Evolutionary conservation across 495 filamentous ascomycete genomes (phyloP).

Genomic region (Hypomontagnella monticulosa): DNA sequence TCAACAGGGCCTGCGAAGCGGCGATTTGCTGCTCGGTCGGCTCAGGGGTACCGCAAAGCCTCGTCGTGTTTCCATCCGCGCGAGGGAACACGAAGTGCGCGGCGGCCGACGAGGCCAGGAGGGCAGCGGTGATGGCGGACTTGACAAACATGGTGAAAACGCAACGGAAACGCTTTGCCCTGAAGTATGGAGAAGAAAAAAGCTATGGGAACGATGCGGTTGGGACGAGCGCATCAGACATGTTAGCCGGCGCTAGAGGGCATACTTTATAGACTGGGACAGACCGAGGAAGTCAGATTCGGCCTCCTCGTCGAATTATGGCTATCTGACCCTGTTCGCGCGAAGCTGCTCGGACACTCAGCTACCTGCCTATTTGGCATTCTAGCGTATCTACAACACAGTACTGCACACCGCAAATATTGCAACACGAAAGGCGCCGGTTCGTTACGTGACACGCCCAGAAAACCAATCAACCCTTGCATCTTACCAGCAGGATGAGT

Average conservation of each 20-base stretch:
- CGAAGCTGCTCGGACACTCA: conserved; percentile 9
- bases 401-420: conserved; percentile 1
- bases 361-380: conserved; percentile 37
- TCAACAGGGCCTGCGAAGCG: conserved; percentile 44
- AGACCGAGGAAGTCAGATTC: background rate
- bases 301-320: background rate
- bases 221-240: too few relatives aligned
- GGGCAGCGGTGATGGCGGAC: conserved; percentile 41
- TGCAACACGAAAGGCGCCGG: conserved; percentile 12
- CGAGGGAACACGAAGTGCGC: conserved; percentile 37
- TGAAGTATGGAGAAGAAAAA: background rate
- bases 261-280: background rate
- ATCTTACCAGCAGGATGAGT: conserved; percentile 25
- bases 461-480: conserved; percentile 17
- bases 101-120: conserved; percentile 46
- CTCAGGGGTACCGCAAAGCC: conserved; percentile 53
- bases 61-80: conserved; percentile 28
- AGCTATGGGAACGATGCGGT: background rate
- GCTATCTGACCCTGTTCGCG: conserved; percentile 14
- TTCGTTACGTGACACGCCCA: conserved; percentile 16
- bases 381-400: conserved; percentile 7
- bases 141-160: conserved; percentile 51
- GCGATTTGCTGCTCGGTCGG: conserved; percentile 52
- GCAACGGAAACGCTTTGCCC: background rate
- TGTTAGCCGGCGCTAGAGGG: background rate